Conservation (phyloP, 495 filamentous ascomycete genomes). For the Hamigera avellanea region DNA sequence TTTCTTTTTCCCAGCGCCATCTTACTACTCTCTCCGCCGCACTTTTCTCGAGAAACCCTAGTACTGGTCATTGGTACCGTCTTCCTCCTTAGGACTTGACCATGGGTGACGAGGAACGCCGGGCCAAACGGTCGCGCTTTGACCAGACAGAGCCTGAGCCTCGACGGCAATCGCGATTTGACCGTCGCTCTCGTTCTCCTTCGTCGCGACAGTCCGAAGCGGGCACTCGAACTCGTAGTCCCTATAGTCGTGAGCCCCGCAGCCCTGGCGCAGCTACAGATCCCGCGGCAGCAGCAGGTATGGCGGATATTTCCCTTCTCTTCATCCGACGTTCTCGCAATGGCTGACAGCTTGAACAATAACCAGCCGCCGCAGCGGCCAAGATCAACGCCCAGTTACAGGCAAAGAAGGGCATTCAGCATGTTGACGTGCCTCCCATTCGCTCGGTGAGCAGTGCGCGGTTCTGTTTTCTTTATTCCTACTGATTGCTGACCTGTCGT, state of each 20-base stretch:
- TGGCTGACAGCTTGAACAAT: slow-evolving; percentile 3
- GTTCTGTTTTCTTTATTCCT: neutral
- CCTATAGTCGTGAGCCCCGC: slow-evolving; percentile 46
- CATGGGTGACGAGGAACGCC: slow-evolving; percentile 75
- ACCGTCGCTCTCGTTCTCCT: slow-evolving; percentile 79
- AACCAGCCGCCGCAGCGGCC: slow-evolving; percentile 76
- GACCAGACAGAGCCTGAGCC: slow-evolving; percentile 77
- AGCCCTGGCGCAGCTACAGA: slow-evolving; percentile 44
- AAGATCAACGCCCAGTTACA: slow-evolving; percentile 89
- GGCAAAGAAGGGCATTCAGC: slow-evolving; percentile 85
- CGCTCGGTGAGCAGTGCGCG: slow-evolving; percentile 37
- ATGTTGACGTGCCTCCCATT: slow-evolving; percentile 88
- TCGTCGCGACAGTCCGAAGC: slow-evolving; percentile 48
- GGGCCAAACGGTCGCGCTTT: slow-evolving; percentile 80
- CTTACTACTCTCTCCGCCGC: too few relatives aligned
- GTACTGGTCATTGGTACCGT: too few relatives aligned
- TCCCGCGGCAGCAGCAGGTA: slow-evolving; percentile 82
- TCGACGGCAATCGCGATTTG: slow-evolving; percentile 61
- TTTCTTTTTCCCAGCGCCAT: too few relatives aligned
- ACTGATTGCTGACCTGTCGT: slow-evolving; percentile 10
- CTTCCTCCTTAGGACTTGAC: neutral
- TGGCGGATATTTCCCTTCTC: slow-evolving; percentile 1
- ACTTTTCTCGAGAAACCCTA: too few relatives aligned
- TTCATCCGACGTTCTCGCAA: neutral
- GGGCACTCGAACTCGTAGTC: slow-evolving; percentile 69